phyloP scores from a whole-genome alignment of 495 filamentous ascomycete genomes.

The Bryoglossum gracile region DNA sequence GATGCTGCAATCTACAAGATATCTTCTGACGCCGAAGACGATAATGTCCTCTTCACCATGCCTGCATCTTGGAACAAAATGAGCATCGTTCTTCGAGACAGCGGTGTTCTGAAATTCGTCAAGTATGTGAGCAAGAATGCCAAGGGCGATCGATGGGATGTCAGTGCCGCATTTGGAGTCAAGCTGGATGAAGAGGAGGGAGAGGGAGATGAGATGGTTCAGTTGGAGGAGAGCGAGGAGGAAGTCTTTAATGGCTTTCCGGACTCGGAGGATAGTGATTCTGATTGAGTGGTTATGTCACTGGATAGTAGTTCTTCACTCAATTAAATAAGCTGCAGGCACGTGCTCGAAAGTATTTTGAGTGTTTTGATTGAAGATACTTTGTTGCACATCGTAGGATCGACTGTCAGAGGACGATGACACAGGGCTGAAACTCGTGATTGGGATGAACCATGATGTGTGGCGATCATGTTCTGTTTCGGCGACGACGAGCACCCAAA shows the following conservation, averaged over 20 bases:
- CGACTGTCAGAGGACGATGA: constrained; percentile 9
- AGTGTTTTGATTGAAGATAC: neutral
- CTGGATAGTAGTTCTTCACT: neutral
- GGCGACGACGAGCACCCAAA: too few relatives aligned
- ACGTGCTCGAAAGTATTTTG: neutral
- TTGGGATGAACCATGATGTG: too few relatives aligned
- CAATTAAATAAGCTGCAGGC: neutral
- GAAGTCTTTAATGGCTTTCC: constrained; percentile 27
- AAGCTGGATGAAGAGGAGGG: constrained; percentile 29
- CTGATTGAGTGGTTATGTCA: constrained; percentile 15
- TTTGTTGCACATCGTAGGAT: constrained; percentile 10
- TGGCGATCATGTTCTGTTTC: too few relatives aligned
- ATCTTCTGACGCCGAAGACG: constrained; percentile 62
- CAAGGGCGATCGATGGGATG: constrained; percentile 88
- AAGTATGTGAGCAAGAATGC: constrained; percentile 86
- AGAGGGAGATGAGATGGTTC: constrained; percentile 28
- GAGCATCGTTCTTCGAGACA: constrained; percentile 81
- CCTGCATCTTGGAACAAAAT: constrained; percentile 85
- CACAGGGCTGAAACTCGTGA: constrained; percentile 9
- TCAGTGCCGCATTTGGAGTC: constrained; percentile 62
- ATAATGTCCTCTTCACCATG: constrained; percentile 85
- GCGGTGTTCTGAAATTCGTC: constrained; percentile 80
- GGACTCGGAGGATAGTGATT: constrained; percentile 25
- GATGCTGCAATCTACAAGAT: constrained; percentile 84
- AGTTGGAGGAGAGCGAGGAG: constrained; percentile 19